Conservation (phyloP, 2,329 filamentous ascomycete genomes). For the Dothideomycetes sp. region DNA sequence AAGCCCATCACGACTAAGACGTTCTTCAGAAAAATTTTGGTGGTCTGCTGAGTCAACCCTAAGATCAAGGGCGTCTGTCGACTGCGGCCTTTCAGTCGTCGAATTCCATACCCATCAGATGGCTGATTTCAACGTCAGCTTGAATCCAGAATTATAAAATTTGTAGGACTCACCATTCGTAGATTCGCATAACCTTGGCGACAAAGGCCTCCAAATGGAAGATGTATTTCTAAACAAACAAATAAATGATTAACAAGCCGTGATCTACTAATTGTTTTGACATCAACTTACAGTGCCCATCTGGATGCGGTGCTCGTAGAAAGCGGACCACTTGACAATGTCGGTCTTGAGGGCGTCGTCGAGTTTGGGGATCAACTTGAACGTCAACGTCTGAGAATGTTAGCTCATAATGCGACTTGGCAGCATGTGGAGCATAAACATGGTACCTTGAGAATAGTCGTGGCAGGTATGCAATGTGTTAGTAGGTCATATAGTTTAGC, state of each 20-base stretch:
- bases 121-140: neutral
- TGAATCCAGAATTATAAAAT: neutral
- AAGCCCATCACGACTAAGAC: too few relatives aligned
- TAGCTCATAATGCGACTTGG: too few relatives aligned
- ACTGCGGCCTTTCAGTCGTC: constrained; percentile 31
- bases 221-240: constrained; percentile 62
- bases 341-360: constrained; percentile 87
- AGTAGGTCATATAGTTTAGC: constrained; percentile 94
- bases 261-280: too few relatives aligned
- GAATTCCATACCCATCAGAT: constrained; percentile 68
- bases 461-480: constrained; percentile 93
- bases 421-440: too few relatives aligned
- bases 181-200: constrained; percentile 93
- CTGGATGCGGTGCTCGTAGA: constrained; percentile 92
- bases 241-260: neutral
- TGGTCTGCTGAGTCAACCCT: too few relatives aligned
- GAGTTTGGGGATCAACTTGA: constrained; percentile 78
- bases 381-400: constrained; percentile 61
- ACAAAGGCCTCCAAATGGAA: constrained; percentile 98
- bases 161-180: constrained; percentile 62
- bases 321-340: constrained; percentile 90
- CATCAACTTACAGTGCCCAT: constrained; percentile 54
- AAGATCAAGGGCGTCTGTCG: too few relatives aligned
- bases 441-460: constrained; percentile 72
- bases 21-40: too few relatives aligned